A percentile compares a stretch with the other conserved stretches of the same genome.
phyloP scores from a whole-genome alignment of 495 filamentous ascomycete genomes.

The Aspergillus steynii region DNA sequence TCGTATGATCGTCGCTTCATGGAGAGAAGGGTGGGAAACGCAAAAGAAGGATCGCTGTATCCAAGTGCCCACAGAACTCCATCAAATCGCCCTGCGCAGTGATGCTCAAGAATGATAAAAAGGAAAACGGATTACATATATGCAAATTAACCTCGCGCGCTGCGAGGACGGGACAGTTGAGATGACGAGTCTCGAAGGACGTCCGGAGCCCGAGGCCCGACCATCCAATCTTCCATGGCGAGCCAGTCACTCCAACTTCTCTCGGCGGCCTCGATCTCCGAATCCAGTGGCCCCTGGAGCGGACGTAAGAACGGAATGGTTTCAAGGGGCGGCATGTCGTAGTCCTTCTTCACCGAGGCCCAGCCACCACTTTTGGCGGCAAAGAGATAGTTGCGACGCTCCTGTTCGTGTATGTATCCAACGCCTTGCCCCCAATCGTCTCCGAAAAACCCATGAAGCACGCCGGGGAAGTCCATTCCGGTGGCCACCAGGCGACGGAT shows the following conservation, averaged over 20 bases:
- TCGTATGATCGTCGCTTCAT: constrained; percentile 22
- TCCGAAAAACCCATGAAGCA: constrained; percentile 93
- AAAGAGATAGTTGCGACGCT: constrained; percentile 92
- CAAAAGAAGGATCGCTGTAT: constrained; percentile 11
- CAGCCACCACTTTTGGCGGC: constrained; percentile 90
- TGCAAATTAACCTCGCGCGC: constrained; percentile 29
- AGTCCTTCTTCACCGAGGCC: constrained; percentile 82
- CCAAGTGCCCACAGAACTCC: constrained; percentile 19
- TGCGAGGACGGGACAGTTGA: constrained; percentile 38
- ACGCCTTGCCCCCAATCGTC: constrained; percentile 83
- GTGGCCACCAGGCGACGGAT: constrained; percentile 88
- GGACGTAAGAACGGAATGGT: constrained; percentile 84
- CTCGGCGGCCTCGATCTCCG: constrained; percentile 84
- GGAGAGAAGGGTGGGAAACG: constrained; percentile 1
- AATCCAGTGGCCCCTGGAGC: constrained; percentile 68
- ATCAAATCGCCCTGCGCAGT: constrained; percentile 9
- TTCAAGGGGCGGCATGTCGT: constrained; percentile 81
- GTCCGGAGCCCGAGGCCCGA: constrained; percentile 62
- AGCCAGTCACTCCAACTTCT: constrained; percentile 81
- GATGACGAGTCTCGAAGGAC: constrained; percentile 47
- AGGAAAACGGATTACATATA: constrained; percentile 9
- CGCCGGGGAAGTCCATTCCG: constrained; percentile 79
- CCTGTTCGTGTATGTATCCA: constrained; percentile 80
- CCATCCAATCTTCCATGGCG: constrained; percentile 96
- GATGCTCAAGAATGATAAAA: constrained; percentile 9